Evolutionary conservation across 1,139 yeast species (phyloP).

Genomic region (Magnusiomyces paraingens): DNA sequence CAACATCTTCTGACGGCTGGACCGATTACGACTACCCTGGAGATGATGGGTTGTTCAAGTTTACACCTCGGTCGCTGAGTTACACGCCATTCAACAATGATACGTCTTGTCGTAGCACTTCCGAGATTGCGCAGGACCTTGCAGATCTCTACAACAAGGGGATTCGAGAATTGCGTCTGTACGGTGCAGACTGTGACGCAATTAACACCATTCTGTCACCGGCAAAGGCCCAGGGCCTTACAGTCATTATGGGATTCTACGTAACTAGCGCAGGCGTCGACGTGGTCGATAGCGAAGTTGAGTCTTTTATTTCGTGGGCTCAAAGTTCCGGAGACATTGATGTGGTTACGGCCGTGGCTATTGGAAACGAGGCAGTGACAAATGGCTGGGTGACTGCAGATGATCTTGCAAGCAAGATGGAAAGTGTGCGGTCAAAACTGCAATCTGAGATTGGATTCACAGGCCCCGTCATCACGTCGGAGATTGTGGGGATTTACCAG

Average conservation of each 20-base stretch:
- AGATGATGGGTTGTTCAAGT: slow-evolving; percentile 17
- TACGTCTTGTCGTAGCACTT: slow-evolving; percentile 57
- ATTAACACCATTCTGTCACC: slow-evolving; percentile 59
- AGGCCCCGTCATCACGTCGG: slow-evolving; percentile 78
- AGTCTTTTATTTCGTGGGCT: slow-evolving; percentile 45
- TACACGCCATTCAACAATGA: slow-evolving; percentile 76
- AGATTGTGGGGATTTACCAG: slow-evolving; percentile 74
- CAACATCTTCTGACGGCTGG: too few species aligned
- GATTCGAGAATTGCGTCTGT: slow-evolving; percentile 59
- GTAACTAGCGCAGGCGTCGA: slow-evolving; percentile 54
- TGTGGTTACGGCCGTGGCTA: slow-evolving; percentile 62
- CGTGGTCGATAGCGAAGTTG: slow-evolving; percentile 57
- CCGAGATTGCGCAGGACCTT: slow-evolving; percentile 54
- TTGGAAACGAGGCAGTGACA: slow-evolving; percentile 83
- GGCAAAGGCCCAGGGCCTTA: slow-evolving; percentile 53
- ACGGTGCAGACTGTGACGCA: slow-evolving; percentile 81
- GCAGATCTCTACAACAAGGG: slow-evolving; percentile 52
- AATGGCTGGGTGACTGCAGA: slow-evolving; percentile 52
- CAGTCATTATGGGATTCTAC: slow-evolving; percentile 85
- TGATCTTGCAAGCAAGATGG: slow-evolving; percentile 56
- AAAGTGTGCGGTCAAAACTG: slow-evolving; percentile 53
- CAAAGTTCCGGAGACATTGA: slow-evolving; percentile 47
- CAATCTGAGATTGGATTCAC: slow-evolving; percentile 56
- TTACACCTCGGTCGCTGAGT: slow-evolving; percentile 52
- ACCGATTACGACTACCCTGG: background rate